Conservation (phyloP, 345 rosid species). For the Eucalyptus guilfoylei region DNA sequence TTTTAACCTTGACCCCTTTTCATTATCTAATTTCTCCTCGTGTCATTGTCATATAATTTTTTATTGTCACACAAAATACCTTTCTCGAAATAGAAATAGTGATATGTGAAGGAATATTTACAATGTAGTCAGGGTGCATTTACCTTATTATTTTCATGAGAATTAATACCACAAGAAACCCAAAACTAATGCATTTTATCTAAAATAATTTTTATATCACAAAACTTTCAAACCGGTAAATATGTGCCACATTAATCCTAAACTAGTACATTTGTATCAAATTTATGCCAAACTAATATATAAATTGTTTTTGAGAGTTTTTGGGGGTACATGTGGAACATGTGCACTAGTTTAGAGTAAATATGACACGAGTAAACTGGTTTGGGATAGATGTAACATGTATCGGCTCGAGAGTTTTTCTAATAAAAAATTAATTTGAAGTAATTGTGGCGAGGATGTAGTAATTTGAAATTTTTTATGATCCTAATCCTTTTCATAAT, state of each 20-base stretch:
- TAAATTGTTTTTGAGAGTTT: background rate
- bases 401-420: accelerated
- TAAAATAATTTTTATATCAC: background rate
- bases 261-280: background rate
- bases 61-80: background rate
- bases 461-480: background rate
- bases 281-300: background rate
- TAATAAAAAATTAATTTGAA: too few relatives aligned
- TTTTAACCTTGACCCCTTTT: background rate
- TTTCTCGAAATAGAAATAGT: background rate
- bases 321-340: background rate
- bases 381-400: accelerated
- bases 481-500: background rate
- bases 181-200: background rate
- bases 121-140: background rate
- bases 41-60: background rate
- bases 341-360: accelerated
- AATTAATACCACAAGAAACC: accelerated
- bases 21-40: background rate
- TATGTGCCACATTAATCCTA: background rate
- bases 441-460: too few relatives aligned
- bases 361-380: accelerated
- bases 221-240: background rate
- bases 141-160: background rate
- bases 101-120: background rate